Evolutionary conservation across 2,329 filamentous ascomycete species (phyloP).

Genomic region (Domatiomyces catenatus): DNA sequence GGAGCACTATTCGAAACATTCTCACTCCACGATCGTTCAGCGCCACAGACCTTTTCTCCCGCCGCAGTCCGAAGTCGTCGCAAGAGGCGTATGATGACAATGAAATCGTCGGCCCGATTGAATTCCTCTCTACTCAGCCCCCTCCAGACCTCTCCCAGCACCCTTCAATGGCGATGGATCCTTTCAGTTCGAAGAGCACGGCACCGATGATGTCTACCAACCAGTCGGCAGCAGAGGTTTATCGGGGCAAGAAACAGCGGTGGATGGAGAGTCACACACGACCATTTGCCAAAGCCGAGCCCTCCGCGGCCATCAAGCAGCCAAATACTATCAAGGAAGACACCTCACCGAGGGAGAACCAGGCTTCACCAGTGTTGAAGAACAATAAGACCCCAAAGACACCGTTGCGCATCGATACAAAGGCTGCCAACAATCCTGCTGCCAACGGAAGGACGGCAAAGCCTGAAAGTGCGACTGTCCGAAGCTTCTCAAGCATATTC

Average conservation of each 20-base stretch:
- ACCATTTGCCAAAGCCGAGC: neutral
- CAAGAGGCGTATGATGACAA: neutral
- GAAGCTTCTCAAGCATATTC: conserved; percentile 14
- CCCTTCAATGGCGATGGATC: conserved; percentile 8
- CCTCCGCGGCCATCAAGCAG: neutral
- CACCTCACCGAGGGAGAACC: neutral
- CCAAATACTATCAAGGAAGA: neutral
- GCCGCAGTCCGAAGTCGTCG: neutral
- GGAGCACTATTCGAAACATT: neutral
- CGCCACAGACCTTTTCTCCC: neutral
- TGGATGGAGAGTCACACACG: neutral
- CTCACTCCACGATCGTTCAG: neutral
- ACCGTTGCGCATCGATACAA: neutral
- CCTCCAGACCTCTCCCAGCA: conserved; percentile 13
- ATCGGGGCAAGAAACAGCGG: conserved; percentile 3
- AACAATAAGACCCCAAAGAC: neutral
- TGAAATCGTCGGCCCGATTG: conserved; percentile 7
- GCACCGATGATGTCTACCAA: conserved; percentile 11
- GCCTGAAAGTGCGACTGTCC: conserved; percentile 5
- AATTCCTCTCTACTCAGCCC: conserved; percentile 7
- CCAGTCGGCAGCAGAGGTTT: conserved; percentile 5
- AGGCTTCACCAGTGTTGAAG: neutral
- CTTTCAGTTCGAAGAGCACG: conserved; percentile 6
- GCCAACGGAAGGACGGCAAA: neutral
- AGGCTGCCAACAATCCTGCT: neutral